phyloP scores from a whole-genome alignment of 345 rosid genomes.

The Psidium guajava region DNA sequence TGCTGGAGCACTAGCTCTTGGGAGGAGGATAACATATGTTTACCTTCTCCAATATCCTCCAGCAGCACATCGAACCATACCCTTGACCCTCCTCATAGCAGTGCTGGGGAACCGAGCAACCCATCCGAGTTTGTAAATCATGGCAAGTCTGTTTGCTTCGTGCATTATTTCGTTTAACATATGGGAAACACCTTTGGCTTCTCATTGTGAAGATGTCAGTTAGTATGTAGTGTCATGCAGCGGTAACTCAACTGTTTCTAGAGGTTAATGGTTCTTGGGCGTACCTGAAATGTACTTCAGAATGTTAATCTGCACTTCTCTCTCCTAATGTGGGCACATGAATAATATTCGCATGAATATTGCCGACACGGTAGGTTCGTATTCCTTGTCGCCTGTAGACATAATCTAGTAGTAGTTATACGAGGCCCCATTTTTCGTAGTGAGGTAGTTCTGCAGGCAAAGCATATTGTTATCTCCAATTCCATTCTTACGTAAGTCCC shows the following conservation, averaged over 20 bases:
- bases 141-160: slow-evolving; percentile 29
- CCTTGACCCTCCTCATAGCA: slow-evolving; percentile 12
- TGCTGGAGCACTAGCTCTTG: slow-evolving; percentile 25
- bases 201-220: not conserved
- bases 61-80: slow-evolving; percentile 29
- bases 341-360: not conserved
- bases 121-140: slow-evolving; percentile 60
- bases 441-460: not conserved
- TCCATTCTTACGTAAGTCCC: not conserved
- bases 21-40: slow-evolving; percentile 39
- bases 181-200: not conserved
- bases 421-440: not conserved
- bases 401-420: not conserved
- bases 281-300: not conserved
- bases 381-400: not conserved
- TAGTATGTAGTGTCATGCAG: not conserved
- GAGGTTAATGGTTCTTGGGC: not conserved
- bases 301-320: not conserved
- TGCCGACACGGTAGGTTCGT: not conserved
- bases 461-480: not conserved
- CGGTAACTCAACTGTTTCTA: not conserved
- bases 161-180: not conserved
- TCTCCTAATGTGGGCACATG: not conserved
- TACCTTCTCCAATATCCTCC: slow-evolving; percentile 50
- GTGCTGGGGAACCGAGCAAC: slow-evolving; percentile 37